Base-by-base conservation (phyloP, 805 yeast genomes). In the Lipomyces lipofer region DNA sequence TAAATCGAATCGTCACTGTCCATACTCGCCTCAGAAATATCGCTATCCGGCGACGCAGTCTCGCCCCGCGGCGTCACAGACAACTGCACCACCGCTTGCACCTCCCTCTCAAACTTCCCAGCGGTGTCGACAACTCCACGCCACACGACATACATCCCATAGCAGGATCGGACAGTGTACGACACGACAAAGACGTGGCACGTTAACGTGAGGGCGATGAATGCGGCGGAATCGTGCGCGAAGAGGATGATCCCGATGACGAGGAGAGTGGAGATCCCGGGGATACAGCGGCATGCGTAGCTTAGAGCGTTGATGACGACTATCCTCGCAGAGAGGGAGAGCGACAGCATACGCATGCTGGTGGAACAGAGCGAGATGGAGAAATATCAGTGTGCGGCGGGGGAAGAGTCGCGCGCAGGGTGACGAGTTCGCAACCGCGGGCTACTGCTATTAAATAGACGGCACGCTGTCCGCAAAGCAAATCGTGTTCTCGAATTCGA, bases 101-200 rank as follows among this genome's bases (percentile, higher is more conserved):
- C n/a, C n/a, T n/a, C n/a, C n/a, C n/a, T n/a, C n/a, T n/a, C 9
- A 6, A 10, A 36, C 25, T 36, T 9, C 9, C 24, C 42, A 13
- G 28, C 40, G 5, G 30, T 17, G 33, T 10, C 24, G 9, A 24
- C n/a, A 21, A 45, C 35, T 22, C 47, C 40, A 15, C 25, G 22
- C 42, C 47, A 43, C 17, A 51, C 50, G 9, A 39, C 30, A 21
- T 45, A 53, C 49, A 57, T 57, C n/a, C 61, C 59, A 36, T 56
- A 56, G 43, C 63, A 59, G n/a, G 62, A 33, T 22, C 63, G 36
- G 21, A 49, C 36, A 3, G 61, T 50, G 27, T 47, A 59, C 15
- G 47, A 35, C n/a, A 56, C 60, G 17, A 53, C 60, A 19, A 32
- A 56, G 8, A 58, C 27, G 38, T 58, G 62, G 24, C 47, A 22